A percentile compares a stretch with the other conserved stretches of the same genome.
Evolutionary conservation across 2,329 filamentous ascomycete species (phyloP).

Genomic region (Pyrenophora seminiperda): DNA sequence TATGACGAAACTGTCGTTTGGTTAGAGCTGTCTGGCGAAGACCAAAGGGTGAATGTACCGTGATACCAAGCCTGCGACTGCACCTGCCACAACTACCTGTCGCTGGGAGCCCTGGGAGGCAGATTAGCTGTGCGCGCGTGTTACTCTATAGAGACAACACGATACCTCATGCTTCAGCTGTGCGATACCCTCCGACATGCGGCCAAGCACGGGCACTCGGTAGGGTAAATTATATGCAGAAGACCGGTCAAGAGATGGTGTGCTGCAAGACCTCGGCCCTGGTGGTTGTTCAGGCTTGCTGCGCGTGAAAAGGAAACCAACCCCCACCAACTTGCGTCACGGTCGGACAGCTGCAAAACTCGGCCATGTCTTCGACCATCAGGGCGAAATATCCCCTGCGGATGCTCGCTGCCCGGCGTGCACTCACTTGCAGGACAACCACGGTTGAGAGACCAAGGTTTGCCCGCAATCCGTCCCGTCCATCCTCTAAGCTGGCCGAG

Average conservation of each 20-base stretch:
- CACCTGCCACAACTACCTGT: conserved; percentile 70
- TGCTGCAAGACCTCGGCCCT: conserved; percentile 22
- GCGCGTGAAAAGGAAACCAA: conserved; percentile 25
- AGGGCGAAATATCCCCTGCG: conserved; percentile 21
- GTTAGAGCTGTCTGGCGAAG: conserved; percentile 4
- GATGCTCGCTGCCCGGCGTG: background rate
- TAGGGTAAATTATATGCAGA: conserved; percentile 10
- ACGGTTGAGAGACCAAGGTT: conserved; percentile 15
- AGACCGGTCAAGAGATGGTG: conserved; percentile 23
- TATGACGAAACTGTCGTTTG: conserved; percentile 74
- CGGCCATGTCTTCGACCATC: conserved; percentile 38
- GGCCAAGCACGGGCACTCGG: conserved; percentile 19
- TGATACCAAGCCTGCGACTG: conserved; percentile 81
- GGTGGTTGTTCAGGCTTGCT: conserved; percentile 20
- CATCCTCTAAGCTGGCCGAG: conserved; percentile 21
- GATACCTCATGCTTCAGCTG: conserved; percentile 72
- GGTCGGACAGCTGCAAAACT: conserved; percentile 11
- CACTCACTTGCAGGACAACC: background rate
- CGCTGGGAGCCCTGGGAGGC: conserved; percentile 63
- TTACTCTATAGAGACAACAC: background rate
- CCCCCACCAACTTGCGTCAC: conserved; percentile 17
- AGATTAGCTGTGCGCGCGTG: conserved; percentile 2
- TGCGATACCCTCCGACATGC: conserved; percentile 67
- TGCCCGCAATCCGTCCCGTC: conserved; percentile 28
- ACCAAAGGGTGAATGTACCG: conserved; percentile 61